A percentile compares a stretch with the other conserved stretches of the same genome.
phyloP scores from a whole-genome alignment of 2,329 filamentous ascomycete species.

The Fonsecaea pugnacius region DNA sequence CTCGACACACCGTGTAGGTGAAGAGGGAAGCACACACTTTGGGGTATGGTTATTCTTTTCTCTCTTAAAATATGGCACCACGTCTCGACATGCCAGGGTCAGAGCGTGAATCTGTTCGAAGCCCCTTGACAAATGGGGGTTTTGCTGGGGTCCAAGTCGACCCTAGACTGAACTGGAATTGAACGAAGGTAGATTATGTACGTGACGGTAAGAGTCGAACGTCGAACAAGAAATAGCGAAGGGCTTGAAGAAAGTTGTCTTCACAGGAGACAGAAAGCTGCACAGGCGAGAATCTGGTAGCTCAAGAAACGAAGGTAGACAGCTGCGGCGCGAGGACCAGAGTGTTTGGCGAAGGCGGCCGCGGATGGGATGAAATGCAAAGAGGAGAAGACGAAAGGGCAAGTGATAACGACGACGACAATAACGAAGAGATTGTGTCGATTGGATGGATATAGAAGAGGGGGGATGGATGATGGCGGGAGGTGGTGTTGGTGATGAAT shows the following conservation, averaged over 20 bases:
- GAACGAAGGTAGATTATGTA: conserved; percentile 29
- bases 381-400: conserved; percentile 20
- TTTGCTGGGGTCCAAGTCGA: neutral
- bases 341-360: conserved; percentile 12
- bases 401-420: conserved; percentile 19
- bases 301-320: conserved; percentile 33
- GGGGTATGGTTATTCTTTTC: conserved; percentile 12
- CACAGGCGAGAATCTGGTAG: conserved; percentile 11
- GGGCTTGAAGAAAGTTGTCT: conserved; percentile 17
- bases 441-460: conserved; percentile 24
- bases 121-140: neutral
- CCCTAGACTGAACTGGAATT: conserved; percentile 11
- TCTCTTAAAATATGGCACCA: conserved; percentile 15
- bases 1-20: neutral
- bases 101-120: conserved; percentile 2
- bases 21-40: conserved; percentile 19
- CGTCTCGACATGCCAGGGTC: conserved; percentile 15
- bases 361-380: conserved; percentile 13
- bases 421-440: conserved; percentile 11
- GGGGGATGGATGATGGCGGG: conserved; percentile 10
- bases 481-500: conserved; percentile 6
- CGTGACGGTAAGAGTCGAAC: conserved; percentile 17
- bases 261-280: conserved; percentile 15
- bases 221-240: conserved; percentile 26
- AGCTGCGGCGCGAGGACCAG: conserved; percentile 27